A percentile compares a stretch with the other conserved stretches of the same genome.
phyloP scores from a whole-genome alignment of 208 protist genomes.

The Leishmania aethiopica region DNA sequence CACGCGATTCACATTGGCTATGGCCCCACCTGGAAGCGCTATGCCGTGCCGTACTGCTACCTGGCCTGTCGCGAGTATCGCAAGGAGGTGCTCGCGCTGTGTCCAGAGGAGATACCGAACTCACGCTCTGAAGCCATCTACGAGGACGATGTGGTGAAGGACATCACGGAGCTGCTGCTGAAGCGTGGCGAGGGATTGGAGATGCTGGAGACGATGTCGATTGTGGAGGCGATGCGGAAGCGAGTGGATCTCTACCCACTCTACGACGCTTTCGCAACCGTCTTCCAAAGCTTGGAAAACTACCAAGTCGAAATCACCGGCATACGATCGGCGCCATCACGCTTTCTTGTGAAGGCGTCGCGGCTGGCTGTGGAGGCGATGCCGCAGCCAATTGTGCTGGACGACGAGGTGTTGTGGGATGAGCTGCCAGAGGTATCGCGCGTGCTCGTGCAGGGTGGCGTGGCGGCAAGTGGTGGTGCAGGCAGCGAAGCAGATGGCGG shows the following conservation, averaged over 20 bases:
- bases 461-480: neutral
- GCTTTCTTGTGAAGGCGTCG: slow-evolving; percentile 73
- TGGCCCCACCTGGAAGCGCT: slow-evolving; percentile 87
- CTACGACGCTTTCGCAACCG: slow-evolving; percentile 80
- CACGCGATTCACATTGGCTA: slow-evolving; percentile 77
- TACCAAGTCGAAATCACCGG: slow-evolving; percentile 82
- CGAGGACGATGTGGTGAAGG: slow-evolving; percentile 85
- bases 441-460: slow-evolving; percentile 32
- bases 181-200: slow-evolving; percentile 72
- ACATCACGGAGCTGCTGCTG: slow-evolving; percentile 84
- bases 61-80: slow-evolving; percentile 77
- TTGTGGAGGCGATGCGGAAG: slow-evolving; percentile 73
- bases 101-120: slow-evolving; percentile 88
- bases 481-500: slow-evolving; percentile 3
- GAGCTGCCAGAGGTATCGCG: slow-evolving; percentile 69
- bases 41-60: slow-evolving; percentile 83
- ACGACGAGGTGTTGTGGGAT: slow-evolving; percentile 77
- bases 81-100: slow-evolving; percentile 78
- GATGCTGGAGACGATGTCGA: slow-evolving; percentile 66
- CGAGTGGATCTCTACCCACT: slow-evolving; percentile 77
- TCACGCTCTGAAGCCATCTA: slow-evolving; percentile 81
- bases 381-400: slow-evolving; percentile 73
- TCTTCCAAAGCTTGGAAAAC: slow-evolving; percentile 84
- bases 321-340: slow-evolving; percentile 63
- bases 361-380: slow-evolving; percentile 68